Base-by-base conservation (phyloP, 371 early-diverging fungal species). In the Mortierella sp. region DNA sequence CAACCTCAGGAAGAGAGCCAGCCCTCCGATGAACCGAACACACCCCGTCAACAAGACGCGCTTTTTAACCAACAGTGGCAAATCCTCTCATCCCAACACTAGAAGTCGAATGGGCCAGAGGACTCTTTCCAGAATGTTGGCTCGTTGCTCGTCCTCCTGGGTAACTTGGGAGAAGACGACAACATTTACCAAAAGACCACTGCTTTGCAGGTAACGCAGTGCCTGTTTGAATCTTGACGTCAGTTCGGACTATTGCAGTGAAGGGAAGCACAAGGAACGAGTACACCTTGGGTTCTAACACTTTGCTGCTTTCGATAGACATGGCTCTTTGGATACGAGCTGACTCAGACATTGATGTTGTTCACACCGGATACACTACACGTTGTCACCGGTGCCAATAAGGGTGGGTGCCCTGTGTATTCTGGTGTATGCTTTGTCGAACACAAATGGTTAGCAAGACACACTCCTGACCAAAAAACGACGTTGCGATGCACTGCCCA, bases 291-390 rank as follows among this genome's bases (percentile, higher is more conserved):
- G n/a, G n/a, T 34, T 34, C 34, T 34, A 10, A 34, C 34, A 34
- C 34, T 34, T 10, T 10, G 34, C 34, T 34, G 10, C 34, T 10
- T 27, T 28, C 19, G 18, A 43, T 88, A 98, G 92, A 90, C 89
- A 41, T 99, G 98, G 96, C 87, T 98, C 46, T 84, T 98, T 56
- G 98, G 97, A 28, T 92, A 95, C 67, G 99, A 97, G 76, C 93
- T 98, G 65, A 90, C 92, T 5, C 94, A 96, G 64, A 95, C 96
- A 2, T 67, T 95, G 43, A 84, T 95, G 27, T 60, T 96, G 34
- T 82, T 97, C 31, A 92, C 92, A 42, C 86, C 81, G 24, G 91
- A 91, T 57, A 91, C 90, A 61, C 67, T 96, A 18, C 87, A 90
- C 9, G 83, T 97, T 58, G 79, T 96, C 16, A 93, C 96, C 21